Evolutionary conservation across 108 stramenopile genomes (phyloP).

Genomic region (Chaetoceros muelleri): DNA sequence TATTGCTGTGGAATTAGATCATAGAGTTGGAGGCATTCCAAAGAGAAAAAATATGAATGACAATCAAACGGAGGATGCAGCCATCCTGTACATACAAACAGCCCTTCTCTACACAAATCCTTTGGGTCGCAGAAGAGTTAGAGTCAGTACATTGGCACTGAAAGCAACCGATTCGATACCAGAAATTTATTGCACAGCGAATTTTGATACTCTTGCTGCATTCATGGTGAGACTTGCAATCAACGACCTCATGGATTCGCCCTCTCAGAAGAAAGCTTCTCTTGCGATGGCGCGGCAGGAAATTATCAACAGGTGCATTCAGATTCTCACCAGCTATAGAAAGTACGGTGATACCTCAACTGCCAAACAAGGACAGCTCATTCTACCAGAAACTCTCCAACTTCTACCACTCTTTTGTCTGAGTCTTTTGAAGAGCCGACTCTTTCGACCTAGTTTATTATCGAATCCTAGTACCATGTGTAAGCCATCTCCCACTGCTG

Average conservation of each 20-base stretch:
- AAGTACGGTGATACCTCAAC: conserved; percentile 40
- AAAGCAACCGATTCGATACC: conserved; percentile 20
- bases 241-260: conserved; percentile 12
- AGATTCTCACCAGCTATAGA: conserved; percentile 69
- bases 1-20: conserved; percentile 55
- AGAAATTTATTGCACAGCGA: conserved; percentile 41
- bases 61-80: conserved; percentile 15
- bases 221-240: conserved; percentile 39
- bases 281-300: conserved; percentile 28
- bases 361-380: conserved; percentile 61
- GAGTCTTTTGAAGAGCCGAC: conserved; percentile 46
- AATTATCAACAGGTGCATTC: conserved; percentile 32
- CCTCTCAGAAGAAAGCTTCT: background rate
- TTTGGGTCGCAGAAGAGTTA: conserved; percentile 51
- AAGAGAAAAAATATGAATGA: conserved; percentile 9
- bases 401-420: conserved; percentile 82
- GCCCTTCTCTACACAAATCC: conserved; percentile 66
- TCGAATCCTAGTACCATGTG: conserved; percentile 3
- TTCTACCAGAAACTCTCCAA: conserved; percentile 82
- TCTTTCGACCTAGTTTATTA: conserved; percentile 41
- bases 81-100: conserved; percentile 60
- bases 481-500: conserved; percentile 48
- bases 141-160: conserved; percentile 75
- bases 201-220: conserved; percentile 47
- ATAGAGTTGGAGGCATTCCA: conserved; percentile 60